These are phyloP conservation scores for Leccinum arenicola DNA, from an alignment of 768 basidiomycete species.

Conservation along the genomic window DNA sequence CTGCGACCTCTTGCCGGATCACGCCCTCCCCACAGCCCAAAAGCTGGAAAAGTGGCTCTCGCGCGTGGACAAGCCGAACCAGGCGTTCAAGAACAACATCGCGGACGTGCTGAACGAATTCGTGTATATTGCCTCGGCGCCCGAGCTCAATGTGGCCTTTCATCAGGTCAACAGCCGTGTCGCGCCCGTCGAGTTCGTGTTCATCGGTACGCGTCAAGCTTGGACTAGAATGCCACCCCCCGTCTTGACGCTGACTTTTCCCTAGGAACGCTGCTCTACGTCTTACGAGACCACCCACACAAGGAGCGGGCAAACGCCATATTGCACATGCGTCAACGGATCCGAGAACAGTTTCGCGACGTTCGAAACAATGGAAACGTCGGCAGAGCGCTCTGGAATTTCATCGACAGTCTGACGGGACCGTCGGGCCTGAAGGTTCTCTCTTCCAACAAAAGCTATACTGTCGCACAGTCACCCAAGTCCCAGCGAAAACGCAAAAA, in stretches of 20 bases:
- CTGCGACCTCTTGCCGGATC: conserved; percentile 49
- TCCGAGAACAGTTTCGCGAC: conserved; percentile 59
- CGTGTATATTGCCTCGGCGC: conserved; percentile 47
- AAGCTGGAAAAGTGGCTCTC: conserved; percentile 52
- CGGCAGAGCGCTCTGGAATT: conserved; percentile 55
- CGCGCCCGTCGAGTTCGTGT: conserved; percentile 77
- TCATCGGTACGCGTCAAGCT: conserved; percentile 59
- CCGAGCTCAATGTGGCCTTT: conserved; percentile 46
- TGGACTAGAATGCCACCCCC: not conserved
- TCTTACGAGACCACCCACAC: conserved; percentile 41
- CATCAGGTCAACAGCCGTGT: conserved; percentile 54
- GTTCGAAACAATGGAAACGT: conserved; percentile 61
- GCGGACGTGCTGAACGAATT: conserved; percentile 52
- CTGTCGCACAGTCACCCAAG: conserved; percentile 6
- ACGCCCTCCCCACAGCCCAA: conserved; percentile 47
- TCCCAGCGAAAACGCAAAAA: conserved; percentile 32
- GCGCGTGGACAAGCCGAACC: conserved; percentile 36
- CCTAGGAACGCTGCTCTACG: conserved; percentile 66
- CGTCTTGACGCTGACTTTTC: not conserved
- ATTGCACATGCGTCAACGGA: conserved; percentile 50
- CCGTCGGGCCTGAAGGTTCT: conserved; percentile 32
- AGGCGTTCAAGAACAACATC: conserved; percentile 54
- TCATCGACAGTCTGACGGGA: conserved; percentile 43
- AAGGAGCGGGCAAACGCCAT: conserved; percentile 55
- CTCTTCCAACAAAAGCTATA: conserved; percentile 18